Base-by-base conservation (phyloP, 352 stramenopile genomes). In the Phytophthora brassicae region DNA sequence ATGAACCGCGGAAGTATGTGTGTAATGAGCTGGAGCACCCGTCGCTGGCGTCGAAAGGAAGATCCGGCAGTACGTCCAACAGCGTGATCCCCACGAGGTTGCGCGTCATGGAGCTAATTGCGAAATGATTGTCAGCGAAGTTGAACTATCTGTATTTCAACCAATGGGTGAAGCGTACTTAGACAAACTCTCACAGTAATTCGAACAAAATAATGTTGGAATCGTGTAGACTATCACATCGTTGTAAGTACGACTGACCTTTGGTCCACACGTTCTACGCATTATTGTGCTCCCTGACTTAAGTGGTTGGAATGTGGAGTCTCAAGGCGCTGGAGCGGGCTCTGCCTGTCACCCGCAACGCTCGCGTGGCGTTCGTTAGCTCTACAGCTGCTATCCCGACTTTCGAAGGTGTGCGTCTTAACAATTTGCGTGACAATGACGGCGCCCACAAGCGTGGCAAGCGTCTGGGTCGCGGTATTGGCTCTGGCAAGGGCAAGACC, bases 401-500 rank as follows among this genome's bases (percentile, higher is more conserved):
- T 14, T 63, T 69, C 13, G 68, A 75, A 19, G 79, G 84, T 45
- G 84, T 88, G 33, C 83, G 85, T 41, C 85, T 96, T 35, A 96
- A 96, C 74, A 95, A 75, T 48, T 63, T 96, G 61, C 72, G 70
- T 36, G 89, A 96, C 65, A 95, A 96, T 54, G 83, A 92, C 26
- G 88, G 88, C 41, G 85, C 89, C 20, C 83, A 88, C 71, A 96
- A 96, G 77, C 86, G 92, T 54, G 72, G 64, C 58, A 98, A 97
- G 75, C 91, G 91, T 50, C 72, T 98, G 33, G 95, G 95, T 64
- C 83, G 94, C 42, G 95, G 94, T 51, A 96, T 96, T 53, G 94
- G 95, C 45, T 97, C 89, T 0, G 94, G 94, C 64, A 91, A 90
- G 60, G 95, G 95, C 53, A 98, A 98, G 74, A 99, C 97, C 8